Conservation (phyloP, 345 rosid genomes). For the Populus simonii region DNA sequence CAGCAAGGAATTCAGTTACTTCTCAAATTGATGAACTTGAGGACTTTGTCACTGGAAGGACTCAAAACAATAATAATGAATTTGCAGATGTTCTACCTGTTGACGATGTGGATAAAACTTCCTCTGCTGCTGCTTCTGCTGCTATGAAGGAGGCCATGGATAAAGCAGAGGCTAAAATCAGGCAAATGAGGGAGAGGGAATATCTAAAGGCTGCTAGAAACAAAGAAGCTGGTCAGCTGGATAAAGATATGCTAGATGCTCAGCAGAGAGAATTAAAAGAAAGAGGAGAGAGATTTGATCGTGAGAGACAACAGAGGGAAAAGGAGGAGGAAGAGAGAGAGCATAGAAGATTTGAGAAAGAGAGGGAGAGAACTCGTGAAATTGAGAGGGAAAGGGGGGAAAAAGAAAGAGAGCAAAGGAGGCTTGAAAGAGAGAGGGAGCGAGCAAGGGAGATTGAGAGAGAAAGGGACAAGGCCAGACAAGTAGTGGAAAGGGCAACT, state of each 20-base stretch:
- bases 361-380: slow-evolving; percentile 41
- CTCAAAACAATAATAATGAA: slow-evolving; percentile 42
- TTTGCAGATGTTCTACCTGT: slow-evolving; percentile 40
- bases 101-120: slow-evolving; percentile 54
- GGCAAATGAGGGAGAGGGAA: slow-evolving; percentile 84
- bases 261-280: slow-evolving; percentile 59
- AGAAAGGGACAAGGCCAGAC: slow-evolving; percentile 67
- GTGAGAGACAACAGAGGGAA: slow-evolving; percentile 51
- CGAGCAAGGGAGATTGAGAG: slow-evolving; percentile 62
- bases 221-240: slow-evolving; percentile 55
- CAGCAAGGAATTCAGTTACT: slow-evolving; percentile 40
- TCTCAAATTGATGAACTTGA: slow-evolving; percentile 79
- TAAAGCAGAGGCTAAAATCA: slow-evolving; percentile 92
- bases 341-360: slow-evolving; percentile 53
- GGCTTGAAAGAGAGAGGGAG: slow-evolving; percentile 63
- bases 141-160: slow-evolving; percentile 99
- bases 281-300: slow-evolving; percentile 51
- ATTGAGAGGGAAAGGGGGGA: slow-evolving; percentile 60
- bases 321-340: slow-evolving; percentile 61
- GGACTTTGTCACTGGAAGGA: slow-evolving; percentile 57
- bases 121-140: slow-evolving; percentile 80
- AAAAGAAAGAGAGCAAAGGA: slow-evolving; percentile 60
- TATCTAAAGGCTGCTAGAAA: slow-evolving; percentile 61
- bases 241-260: slow-evolving; percentile 46
- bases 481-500: slow-evolving; percentile 95